Evolutionary conservation across 345 rosid species (phyloP), one percentile per base, ranked within the genome.

Genomic region (Rhizophora apiculata): DNA sequence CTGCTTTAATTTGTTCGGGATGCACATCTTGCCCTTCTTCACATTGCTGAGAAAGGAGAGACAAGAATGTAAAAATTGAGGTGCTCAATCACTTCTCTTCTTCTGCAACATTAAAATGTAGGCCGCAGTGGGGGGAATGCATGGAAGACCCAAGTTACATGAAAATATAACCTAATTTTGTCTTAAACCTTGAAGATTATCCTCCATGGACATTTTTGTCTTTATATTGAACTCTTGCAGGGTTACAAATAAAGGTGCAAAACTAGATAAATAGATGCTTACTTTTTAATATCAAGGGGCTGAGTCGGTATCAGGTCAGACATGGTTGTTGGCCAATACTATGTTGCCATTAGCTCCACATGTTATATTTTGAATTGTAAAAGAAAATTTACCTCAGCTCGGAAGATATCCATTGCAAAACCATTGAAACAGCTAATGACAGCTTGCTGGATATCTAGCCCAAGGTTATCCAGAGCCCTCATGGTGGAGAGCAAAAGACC

Each of bases 381-480:
- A 36, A 18, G 5, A 54, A 74, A 68, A 52, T 8, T 30, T 69
- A 95, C 99, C 99, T 95, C 99, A 63, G 99, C 99, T 53, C 86
- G 92, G 86, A 95, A 95, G 72, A 95, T 90, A 81, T 95, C 99
- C 89, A 95, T 78, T 19, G 99, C 92, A 56, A 95, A 95, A 27
- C 97, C 99, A 58, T 92, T 95, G 84, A 92, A 92, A 72, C 99
- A 95, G 84, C 99, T 95, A 65, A 90, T 89, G 65, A 92, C 99
- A 21, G 99, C 98, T 85, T 92, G 98, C 76, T 95, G 99, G 78
- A 95, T 83, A 79, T 95, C 99, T 63, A 95, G 79, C 8, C 98
- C 99, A 24, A 95, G 97, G 85, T 86, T 95, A 81, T 95, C 99
- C 65, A 95, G 75, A 51, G 98, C 97, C 78, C 88, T 85, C 94